A percentile compares a stretch with the other conserved stretches of the same genome.
Conservation (phyloP, 805 yeast genomes). For the Huiozyma sinensis region DNA sequence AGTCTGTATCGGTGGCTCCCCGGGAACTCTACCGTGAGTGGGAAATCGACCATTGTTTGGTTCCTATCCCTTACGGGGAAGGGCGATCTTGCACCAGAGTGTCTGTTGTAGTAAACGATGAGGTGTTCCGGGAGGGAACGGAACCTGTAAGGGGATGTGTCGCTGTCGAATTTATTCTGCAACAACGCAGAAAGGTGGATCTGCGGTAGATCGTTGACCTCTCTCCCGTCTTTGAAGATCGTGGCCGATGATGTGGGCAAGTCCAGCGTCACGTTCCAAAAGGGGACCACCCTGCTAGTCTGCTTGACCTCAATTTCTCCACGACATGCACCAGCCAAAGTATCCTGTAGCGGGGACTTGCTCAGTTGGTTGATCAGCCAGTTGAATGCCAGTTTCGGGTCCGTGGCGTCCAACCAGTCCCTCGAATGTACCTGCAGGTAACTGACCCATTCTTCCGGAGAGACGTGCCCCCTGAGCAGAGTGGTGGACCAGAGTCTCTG, state of each 20-base stretch:
- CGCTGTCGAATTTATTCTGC: slow-evolving; percentile 26
- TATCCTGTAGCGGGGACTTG: slow-evolving; percentile 19
- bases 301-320: slow-evolving; percentile 34
- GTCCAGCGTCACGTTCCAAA: slow-evolving; percentile 38
- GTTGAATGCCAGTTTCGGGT: slow-evolving; percentile 47
- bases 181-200: slow-evolving; percentile 37
- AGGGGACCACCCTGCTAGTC: slow-evolving; percentile 8
- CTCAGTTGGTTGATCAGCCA: slow-evolving; percentile 49
- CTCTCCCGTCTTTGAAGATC: slow-evolving; percentile 40
- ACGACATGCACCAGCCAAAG: slow-evolving; percentile 34
- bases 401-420: slow-evolving; percentile 19
- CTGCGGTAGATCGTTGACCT: slow-evolving; percentile 42
- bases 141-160: slow-evolving; percentile 7
- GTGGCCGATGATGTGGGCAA: slow-evolving; percentile 41
- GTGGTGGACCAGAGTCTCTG: slow-evolving; percentile 56
- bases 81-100: slow-evolving; percentile 24
- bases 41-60: slow-evolving; percentile 55
- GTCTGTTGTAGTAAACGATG: slow-evolving; percentile 48
- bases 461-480: slow-evolving; percentile 49
- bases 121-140: slow-evolving; percentile 43
- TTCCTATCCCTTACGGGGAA: slow-evolving; percentile 34
- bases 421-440: slow-evolving; percentile 33
- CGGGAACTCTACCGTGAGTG: slow-evolving; percentile 19
- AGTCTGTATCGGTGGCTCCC: slow-evolving; percentile 28
- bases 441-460: slow-evolving; percentile 57